Percentiles rank a stretch among this genome's conserved stretches.
These are phyloP conservation scores for Groenewaldozyma sp. DNA, from an alignment of 1,139 yeast species.

Conservation along the genomic window DNA sequence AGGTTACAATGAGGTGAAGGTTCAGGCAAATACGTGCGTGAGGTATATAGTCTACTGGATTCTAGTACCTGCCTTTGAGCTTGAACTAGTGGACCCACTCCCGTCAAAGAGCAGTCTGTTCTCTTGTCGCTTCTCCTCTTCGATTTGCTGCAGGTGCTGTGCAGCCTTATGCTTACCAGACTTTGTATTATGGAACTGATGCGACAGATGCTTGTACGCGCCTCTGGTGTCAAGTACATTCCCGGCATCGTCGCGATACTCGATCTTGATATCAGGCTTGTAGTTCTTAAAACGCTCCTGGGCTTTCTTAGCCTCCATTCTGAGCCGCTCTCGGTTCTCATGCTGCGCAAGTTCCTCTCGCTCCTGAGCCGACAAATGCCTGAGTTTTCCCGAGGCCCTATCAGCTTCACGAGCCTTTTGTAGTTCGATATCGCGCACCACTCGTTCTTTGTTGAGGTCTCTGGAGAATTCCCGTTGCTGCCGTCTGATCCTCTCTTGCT, in stretches of 20 bases:
- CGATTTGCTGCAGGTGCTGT: constrained; percentile 30
- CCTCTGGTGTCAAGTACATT: constrained; percentile 55
- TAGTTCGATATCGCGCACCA: constrained; percentile 24
- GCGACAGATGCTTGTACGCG: constrained; percentile 80
- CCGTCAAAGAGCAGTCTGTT: constrained; percentile 20
- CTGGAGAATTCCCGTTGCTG: constrained; percentile 26
- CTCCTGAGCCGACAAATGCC: constrained; percentile 27
- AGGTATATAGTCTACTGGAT: constrained; percentile 12
- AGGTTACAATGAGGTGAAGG: no score
- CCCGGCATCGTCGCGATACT: constrained; percentile 67
- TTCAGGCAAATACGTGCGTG: not conserved
- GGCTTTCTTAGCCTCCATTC: constrained; percentile 25
- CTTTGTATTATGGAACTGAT: constrained; percentile 72
- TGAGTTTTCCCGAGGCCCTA: constrained; percentile 21
- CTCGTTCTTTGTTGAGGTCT: constrained; percentile 14
- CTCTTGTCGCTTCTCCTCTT: constrained; percentile 26
- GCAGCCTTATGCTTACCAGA: constrained; percentile 38
- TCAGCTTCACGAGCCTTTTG: constrained; percentile 30
- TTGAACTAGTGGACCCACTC: constrained; percentile 24
- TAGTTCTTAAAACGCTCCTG: constrained; percentile 37
- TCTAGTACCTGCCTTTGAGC: constrained; percentile 15
- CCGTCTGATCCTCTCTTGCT: constrained; percentile 17
- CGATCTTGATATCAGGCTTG: constrained; percentile 55
- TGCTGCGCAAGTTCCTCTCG: constrained; percentile 33
- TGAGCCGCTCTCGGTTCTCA: constrained; percentile 28